These are phyloP conservation scores for Pichia sp. DNA, from an alignment of 1,139 yeast species.

Conservation along the genomic window DNA sequence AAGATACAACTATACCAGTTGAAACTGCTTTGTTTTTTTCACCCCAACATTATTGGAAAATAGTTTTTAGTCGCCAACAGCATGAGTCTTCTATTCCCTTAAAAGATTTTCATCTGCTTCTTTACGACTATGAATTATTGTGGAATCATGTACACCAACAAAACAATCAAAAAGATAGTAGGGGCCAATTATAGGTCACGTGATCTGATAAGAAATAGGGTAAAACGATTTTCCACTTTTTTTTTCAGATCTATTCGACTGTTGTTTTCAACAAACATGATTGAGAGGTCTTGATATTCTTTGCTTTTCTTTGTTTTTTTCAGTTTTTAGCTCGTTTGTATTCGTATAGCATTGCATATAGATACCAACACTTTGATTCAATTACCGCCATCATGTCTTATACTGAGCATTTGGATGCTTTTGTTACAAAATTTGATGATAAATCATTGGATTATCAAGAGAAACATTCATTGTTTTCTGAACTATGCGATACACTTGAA, in stretches of 20 bases:
- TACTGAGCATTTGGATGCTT: slow-evolving; percentile 49
- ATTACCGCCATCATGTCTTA: slow-evolving; percentile 19
- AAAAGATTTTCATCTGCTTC: slow-evolving; percentile 8
- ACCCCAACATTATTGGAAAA: slow-evolving; percentile 7
- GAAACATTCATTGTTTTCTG: slow-evolving; percentile 65
- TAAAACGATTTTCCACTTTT: slow-evolving; percentile 20
- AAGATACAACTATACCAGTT: background rate
- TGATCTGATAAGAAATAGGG: slow-evolving; percentile 22
- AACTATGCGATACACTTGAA: slow-evolving; percentile 80
- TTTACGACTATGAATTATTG: slow-evolving; percentile 9
- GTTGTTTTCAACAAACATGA: background rate
- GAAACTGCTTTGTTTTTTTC: background rate
- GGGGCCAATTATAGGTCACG: slow-evolving; percentile 18
- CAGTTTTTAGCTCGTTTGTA: background rate
- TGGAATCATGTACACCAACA: slow-evolving; percentile 3
- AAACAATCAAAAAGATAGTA: background rate
- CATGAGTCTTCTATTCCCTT: background rate
- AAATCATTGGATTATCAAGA: slow-evolving; percentile 46
- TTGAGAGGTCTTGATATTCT: background rate
- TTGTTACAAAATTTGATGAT: slow-evolving; percentile 53
- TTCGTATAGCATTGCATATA: background rate
- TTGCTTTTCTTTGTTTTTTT: background rate
- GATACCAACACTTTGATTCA: background rate
- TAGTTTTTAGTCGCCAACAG: background rate
- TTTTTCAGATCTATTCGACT: slow-evolving; percentile 3